These are phyloP conservation scores for Geranium brycei DNA, from an alignment of 345 rosid species.

Conservation along the genomic window DNA sequence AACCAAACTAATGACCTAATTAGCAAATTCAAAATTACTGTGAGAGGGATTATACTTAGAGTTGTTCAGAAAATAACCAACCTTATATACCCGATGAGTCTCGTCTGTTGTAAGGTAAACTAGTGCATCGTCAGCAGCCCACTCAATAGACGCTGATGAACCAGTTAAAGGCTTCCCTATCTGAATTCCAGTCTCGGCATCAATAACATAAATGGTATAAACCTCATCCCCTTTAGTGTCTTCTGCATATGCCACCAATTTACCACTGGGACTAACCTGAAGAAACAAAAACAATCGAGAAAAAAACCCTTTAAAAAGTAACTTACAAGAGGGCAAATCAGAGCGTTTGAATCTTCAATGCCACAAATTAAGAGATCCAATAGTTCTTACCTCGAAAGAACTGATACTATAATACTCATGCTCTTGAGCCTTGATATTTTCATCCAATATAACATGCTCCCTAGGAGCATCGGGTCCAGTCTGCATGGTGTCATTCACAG, in stretches of 20 bases:
- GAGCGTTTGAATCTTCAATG: neutral
- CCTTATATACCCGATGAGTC: slow-evolving; percentile 80
- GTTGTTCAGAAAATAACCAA: slow-evolving; percentile 12
- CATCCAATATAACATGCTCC: slow-evolving; percentile 78
- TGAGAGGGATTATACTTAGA: neutral
- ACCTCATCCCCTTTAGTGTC: slow-evolving; percentile 83
- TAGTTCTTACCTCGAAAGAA: slow-evolving; percentile 43
- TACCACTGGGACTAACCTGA: slow-evolving; percentile 66
- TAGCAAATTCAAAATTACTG: neutral
- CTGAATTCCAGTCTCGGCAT: slow-evolving; percentile 38
- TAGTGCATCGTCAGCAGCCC: slow-evolving; percentile 80
- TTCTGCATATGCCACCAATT: slow-evolving; percentile 76
- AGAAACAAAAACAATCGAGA: slow-evolving; percentile 1
- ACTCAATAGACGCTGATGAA: slow-evolving; percentile 38
- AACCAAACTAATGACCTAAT: neutral
- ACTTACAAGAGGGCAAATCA: neutral
- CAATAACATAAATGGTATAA: slow-evolving; percentile 46
- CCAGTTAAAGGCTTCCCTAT: slow-evolving; percentile 46
- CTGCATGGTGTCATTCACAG: slow-evolving; percentile 64
- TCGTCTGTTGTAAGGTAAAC: slow-evolving; percentile 78
- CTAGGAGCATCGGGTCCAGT: slow-evolving; percentile 63
- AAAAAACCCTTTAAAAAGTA: neutral
- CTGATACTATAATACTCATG: slow-evolving; percentile 44
- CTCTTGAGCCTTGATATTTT: slow-evolving; percentile 58
- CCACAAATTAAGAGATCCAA: neutral